Evolutionary conservation across 139 green algal species (phyloP).

Genomic region (Eudorina sp.): DNA sequence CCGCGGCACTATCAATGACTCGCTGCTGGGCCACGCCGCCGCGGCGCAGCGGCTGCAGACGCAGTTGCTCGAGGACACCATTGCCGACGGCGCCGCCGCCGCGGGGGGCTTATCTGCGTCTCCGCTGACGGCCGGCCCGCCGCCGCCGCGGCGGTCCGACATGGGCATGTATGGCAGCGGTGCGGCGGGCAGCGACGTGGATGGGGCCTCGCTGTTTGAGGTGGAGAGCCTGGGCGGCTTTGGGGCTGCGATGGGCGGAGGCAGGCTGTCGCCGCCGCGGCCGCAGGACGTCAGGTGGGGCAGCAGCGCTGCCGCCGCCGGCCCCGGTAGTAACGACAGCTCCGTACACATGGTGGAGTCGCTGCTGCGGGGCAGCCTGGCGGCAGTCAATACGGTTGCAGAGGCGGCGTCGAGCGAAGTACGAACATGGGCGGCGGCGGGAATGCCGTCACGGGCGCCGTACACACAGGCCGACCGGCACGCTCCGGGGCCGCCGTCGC

Average conservation of each 20-base stretch:
- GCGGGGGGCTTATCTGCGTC: too few species aligned
- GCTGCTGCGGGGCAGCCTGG: neutral
- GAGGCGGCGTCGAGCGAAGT: neutral
- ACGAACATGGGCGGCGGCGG: neutral
- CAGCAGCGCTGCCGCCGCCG: neutral
- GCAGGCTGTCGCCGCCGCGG: neutral
- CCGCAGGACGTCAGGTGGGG: neutral
- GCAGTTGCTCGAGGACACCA: neutral
- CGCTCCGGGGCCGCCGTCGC: neutral
- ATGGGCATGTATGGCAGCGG: too few species aligned
- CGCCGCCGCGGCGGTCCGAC: neutral
- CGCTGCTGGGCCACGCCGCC: neutral
- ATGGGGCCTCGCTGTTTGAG: neutral
- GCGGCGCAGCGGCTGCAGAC: slow-evolving; percentile 18
- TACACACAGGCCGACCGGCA: neutral
- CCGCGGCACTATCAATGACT: neutral
- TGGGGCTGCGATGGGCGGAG: neutral
- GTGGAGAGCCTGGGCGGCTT: too few species aligned
- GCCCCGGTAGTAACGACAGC: neutral
- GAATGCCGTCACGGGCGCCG: neutral
- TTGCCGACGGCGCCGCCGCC: neutral
- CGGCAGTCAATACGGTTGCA: neutral
- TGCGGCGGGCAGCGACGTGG: too few species aligned
- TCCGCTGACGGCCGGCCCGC: neutral
- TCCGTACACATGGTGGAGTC: neutral